A percentile compares a stretch with the other conserved stretches of the same genome.
Evolutionary conservation across 495 filamentous ascomycete species (phyloP).

Genomic region (Corynascus novoguineensis): DNA sequence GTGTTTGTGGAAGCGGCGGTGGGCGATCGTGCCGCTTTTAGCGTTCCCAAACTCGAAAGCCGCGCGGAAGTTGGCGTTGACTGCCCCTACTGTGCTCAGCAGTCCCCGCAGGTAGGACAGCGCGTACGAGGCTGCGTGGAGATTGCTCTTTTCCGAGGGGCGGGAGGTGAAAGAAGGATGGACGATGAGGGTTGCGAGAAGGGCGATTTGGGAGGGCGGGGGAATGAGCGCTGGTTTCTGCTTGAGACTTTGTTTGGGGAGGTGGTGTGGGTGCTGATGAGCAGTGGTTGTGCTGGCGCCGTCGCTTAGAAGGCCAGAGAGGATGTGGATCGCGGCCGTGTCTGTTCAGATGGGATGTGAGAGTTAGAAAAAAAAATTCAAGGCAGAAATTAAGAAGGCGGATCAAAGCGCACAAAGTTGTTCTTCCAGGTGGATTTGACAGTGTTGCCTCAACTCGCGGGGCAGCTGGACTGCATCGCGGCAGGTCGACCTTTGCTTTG

Average conservation of each 20-base stretch:
- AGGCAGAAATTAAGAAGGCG: neutral
- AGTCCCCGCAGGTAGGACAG: conserved; percentile 39
- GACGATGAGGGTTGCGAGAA: conserved; percentile 62
- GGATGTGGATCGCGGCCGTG: conserved; percentile 60
- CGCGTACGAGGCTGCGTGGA: conserved; percentile 35
- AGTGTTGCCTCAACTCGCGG: conserved; percentile 58
- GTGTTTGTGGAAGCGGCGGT: neutral
- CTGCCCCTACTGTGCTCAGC: conserved; percentile 35
- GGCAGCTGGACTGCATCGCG: conserved; percentile 51
- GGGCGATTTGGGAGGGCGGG: conserved; percentile 57
- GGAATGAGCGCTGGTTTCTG: conserved; percentile 41
- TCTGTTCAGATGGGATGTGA: conserved; percentile 41
- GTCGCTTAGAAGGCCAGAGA: conserved; percentile 58
- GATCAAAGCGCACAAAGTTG: conserved; percentile 53
- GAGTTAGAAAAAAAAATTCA: neutral
- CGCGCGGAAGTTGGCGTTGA: conserved; percentile 38
- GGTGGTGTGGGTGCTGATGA: conserved; percentile 8
- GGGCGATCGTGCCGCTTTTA: too few relatives aligned
- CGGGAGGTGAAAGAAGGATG: conserved; percentile 62
- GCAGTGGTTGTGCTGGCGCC: conserved; percentile 37
- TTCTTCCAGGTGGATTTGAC: conserved; percentile 71
- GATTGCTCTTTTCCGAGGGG: conserved; percentile 29
- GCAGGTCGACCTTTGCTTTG: conserved; percentile 33
- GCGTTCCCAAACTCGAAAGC: conserved; percentile 33
- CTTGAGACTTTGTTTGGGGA: neutral